Evolutionary conservation across 2,329 filamentous ascomycete species (phyloP).

Genomic region (Gnomoniopsis smithogilvyi): DNA sequence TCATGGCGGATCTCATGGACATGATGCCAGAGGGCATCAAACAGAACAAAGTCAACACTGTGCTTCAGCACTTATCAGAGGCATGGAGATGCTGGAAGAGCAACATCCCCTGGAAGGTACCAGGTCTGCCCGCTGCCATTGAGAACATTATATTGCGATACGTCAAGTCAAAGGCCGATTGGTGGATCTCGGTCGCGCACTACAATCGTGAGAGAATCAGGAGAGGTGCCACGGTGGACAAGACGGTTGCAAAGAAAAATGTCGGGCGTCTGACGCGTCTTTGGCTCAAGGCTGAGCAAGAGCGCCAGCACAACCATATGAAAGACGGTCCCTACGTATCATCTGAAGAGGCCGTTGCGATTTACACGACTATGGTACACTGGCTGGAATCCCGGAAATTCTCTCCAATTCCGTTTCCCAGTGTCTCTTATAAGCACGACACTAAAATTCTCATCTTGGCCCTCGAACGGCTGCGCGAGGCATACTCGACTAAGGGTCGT

Average conservation of each 20-base stretch:
- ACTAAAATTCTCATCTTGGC: constrained; percentile 98
- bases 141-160: constrained; percentile 99
- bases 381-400: constrained; percentile 99
- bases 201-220: constrained; percentile 98
- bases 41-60: constrained; percentile 98
- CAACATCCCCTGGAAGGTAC: constrained; percentile 99
- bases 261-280: constrained; percentile 88
- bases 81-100: constrained; percentile 99
- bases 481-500: constrained; percentile 95
- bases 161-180: constrained; percentile 98
- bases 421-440: constrained; percentile 98
- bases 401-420: constrained; percentile 97
- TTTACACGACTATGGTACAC: constrained; percentile 97
- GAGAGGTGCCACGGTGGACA: constrained; percentile 94
- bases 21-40: constrained; percentile 99
- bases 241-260: constrained; percentile 99
- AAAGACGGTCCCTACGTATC: constrained; percentile 99
- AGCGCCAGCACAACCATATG: constrained; percentile 98
- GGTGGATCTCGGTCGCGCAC: constrained; percentile 99
- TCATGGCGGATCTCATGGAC: constrained; percentile 99
- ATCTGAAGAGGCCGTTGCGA: constrained; percentile 96
- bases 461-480: constrained; percentile 86
- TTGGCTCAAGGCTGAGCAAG: constrained; percentile 98
- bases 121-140: constrained; percentile 90
- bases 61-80: constrained; percentile 94